Percentiles rank a stretch among this genome's conserved stretches.
Conservation (phyloP, 1,284 basidiomycete species). For the Hemileia vastatrix region DNA sequence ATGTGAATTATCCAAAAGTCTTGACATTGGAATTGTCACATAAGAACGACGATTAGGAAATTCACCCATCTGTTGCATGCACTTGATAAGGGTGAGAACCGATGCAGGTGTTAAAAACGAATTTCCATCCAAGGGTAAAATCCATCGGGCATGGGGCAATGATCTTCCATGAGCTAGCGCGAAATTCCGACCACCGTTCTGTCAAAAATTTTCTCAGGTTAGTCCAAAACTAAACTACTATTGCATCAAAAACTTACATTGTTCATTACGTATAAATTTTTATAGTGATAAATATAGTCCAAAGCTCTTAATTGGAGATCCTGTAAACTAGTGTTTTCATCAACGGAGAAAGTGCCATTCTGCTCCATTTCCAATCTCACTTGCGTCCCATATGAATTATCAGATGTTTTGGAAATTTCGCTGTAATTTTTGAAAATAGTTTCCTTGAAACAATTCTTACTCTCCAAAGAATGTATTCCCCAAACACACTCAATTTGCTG, state of each 20-base stretch:
- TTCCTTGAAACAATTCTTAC: slow-evolving; percentile 8
- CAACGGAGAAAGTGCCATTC: background rate
- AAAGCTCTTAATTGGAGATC: slow-evolving; percentile 31
- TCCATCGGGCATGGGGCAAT: slow-evolving; percentile 37
- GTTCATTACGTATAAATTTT: slow-evolving; percentile 44
- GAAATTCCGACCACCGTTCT: slow-evolving; percentile 43
- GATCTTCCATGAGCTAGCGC: slow-evolving; percentile 37
- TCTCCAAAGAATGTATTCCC: background rate
- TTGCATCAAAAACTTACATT: slow-evolving; percentile 30
- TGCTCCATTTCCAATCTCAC: slow-evolving; percentile 17
- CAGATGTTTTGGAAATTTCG: slow-evolving; percentile 20
- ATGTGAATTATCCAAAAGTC: slow-evolving; percentile 34
- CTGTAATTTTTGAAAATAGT: slow-evolving; percentile 12
- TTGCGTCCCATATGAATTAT: slow-evolving; percentile 10
- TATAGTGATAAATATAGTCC: slow-evolving; percentile 40
- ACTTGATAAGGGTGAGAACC: slow-evolving; percentile 33
- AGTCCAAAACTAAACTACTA: background rate
- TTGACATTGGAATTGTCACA: slow-evolving; percentile 39
- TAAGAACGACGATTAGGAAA: slow-evolving; percentile 26
- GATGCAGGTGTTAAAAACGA: slow-evolving; percentile 39
- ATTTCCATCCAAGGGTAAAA: slow-evolving; percentile 41
- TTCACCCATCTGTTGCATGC: slow-evolving; percentile 30
- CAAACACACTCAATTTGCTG: background rate
- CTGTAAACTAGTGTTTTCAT: background rate
- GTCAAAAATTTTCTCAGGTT: background rate